Percentiles rank a stretch among this genome's conserved stretches.
Conservation (phyloP, 768 basidiomycete genomes). For the Agrocybe pediades region DNA sequence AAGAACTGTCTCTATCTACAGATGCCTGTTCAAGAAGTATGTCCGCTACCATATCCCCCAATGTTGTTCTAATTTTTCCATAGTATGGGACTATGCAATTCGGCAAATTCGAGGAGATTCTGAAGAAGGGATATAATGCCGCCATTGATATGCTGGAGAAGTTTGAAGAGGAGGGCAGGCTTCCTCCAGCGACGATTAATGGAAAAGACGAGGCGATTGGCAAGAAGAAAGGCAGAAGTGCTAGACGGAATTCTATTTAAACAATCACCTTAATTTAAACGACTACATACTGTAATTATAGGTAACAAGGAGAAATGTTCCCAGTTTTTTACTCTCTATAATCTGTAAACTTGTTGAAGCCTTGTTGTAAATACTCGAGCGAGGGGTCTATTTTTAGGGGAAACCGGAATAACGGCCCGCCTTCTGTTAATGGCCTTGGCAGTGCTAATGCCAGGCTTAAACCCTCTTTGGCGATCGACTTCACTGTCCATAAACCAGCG, state of each 20-base stretch:
- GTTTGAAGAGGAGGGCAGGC: conserved; percentile 80
- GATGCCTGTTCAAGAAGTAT: conserved; percentile 92
- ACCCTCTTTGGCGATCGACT: neutral
- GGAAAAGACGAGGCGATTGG: conserved; percentile 48
- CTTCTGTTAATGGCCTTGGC: neutral
- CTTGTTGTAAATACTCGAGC: too few species aligned
- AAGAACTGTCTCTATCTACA: conserved; percentile 89
- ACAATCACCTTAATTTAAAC: neutral
- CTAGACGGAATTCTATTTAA: conserved; percentile 73
- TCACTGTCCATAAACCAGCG: neutral
- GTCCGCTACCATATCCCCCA: neutral
- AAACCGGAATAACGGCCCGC: neutral
- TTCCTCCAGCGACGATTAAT: conserved; percentile 77
- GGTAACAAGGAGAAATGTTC: too few species aligned
- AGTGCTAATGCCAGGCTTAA: neutral
- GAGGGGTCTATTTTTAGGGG: neutral
- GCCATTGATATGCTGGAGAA: conserved; percentile 70
- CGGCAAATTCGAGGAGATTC: conserved; percentile 85
- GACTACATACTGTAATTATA: conserved; percentile 1
- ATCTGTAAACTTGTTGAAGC: too few species aligned
- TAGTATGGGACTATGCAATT: conserved; percentile 93
- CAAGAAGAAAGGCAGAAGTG: conserved; percentile 75
- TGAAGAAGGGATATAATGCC: conserved; percentile 77
- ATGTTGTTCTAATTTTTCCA: conserved; percentile 4
- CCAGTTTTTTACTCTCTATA: too few species aligned